These are phyloP conservation scores for Schwanniomyces etchellsii DNA, from an alignment of 1,139 yeast species.

Conservation along the genomic window DNA sequence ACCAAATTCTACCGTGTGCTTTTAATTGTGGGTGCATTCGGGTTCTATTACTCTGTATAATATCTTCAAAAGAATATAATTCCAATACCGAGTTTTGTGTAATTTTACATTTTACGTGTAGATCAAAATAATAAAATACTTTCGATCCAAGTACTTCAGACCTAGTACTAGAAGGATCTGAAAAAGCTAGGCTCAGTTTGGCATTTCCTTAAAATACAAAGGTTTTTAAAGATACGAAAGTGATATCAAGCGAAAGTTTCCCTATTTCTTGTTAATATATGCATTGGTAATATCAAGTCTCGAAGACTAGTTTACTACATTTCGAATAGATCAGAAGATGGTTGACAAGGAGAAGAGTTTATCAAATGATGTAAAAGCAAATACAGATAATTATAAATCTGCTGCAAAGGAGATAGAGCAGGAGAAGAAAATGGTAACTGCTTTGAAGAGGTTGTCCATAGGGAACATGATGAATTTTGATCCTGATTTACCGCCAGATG, in stretches of 20 bases:
- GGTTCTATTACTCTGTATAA: slow-evolving; percentile 3
- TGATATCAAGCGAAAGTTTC: too few species aligned
- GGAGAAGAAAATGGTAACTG: slow-evolving; percentile 55
- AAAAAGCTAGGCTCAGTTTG: too few species aligned
- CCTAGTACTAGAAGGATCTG: too few species aligned
- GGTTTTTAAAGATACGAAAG: too few species aligned
- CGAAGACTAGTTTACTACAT: too few species aligned
- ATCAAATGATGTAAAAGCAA: neutral
- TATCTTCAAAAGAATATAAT: neutral
- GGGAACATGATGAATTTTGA: slow-evolving; percentile 53
- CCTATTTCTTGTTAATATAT: too few species aligned
- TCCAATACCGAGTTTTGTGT: slow-evolving; percentile 6
- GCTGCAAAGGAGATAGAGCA: slow-evolving; percentile 49
- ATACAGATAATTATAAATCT: slow-evolving; percentile 20
- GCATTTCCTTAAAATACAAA: too few species aligned
- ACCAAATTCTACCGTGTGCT: slow-evolving; percentile 33
- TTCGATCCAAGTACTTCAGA: too few species aligned
- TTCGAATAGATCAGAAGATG: slow-evolving; percentile 1
- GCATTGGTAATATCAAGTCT: too few species aligned
- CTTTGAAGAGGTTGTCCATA: slow-evolving; percentile 49
- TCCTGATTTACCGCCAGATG: slow-evolving; percentile 50
- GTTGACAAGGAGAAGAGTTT: neutral
- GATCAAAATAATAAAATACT: neutral
- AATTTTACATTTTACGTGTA: neutral
- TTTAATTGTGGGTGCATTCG: slow-evolving; percentile 36